These are phyloP conservation scores for Eleusine indica DNA, from an alignment of 176 grass and related monocot species.

Conservation along the genomic window DNA sequence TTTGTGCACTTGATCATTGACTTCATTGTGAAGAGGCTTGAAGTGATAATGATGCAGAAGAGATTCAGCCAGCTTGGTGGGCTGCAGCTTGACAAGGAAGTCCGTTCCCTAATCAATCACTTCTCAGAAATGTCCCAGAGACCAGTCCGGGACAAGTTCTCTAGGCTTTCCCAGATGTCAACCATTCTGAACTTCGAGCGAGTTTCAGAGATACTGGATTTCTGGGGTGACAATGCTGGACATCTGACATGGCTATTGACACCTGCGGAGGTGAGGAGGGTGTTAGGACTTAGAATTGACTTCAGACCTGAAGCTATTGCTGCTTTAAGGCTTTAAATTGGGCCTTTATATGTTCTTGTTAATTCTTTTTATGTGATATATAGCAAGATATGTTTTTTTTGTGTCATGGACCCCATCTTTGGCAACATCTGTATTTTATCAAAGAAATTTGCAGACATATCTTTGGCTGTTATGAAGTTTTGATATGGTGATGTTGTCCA, in stretches of 20 bases:
- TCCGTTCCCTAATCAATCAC: constrained; percentile 87
- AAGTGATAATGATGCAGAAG: constrained; percentile 99
- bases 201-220: constrained; percentile 94
- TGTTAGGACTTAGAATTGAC: constrained; percentile 81
- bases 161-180: constrained; percentile 86
- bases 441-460: constrained; percentile 4
- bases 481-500: neutral
- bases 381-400: constrained; percentile 11
- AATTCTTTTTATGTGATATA: constrained; percentile 37
- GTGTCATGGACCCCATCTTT: neutral
- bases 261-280: constrained; percentile 83
- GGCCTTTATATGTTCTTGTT: constrained; percentile 25
- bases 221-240: constrained; percentile 96
- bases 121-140: constrained; percentile 92
- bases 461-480: neutral
- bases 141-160: constrained; percentile 91
- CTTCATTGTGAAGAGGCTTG: constrained; percentile 92
- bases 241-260: constrained; percentile 95
- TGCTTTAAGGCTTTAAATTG: constrained; percentile 76
- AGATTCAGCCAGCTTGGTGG: constrained; percentile 93
- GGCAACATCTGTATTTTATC: constrained; percentile 1
- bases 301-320: constrained; percentile 93
- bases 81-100: constrained; percentile 87
- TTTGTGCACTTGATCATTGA: constrained; percentile 83
- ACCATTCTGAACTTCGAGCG: constrained; percentile 94